Base-by-base conservation (phyloP, 1,284 basidiomycete species). In the Cutaneotrichosporon mucoides region DNA sequence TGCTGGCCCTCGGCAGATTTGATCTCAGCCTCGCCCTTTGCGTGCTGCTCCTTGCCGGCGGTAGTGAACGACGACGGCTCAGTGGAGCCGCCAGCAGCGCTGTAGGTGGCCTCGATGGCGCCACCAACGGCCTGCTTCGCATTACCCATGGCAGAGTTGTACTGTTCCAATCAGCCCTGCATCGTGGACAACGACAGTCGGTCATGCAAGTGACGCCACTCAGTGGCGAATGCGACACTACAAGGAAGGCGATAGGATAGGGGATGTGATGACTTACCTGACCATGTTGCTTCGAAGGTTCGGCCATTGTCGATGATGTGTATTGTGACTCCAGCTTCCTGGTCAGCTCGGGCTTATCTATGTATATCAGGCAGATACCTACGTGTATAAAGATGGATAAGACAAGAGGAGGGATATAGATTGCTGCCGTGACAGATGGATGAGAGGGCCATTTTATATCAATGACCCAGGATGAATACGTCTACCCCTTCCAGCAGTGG, bases 201-300 rank as follows among this genome's bases (percentile, higher is more conserved):
- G 24, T 24, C 24, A 24, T 24, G 24, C 24, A 24, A 24, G 24
- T 24, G 24, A 24, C 24, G 24, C 24, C 24, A 24, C 24, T 24
- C 24, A 24, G 24, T 24, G 24, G 24, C 24, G 24, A 24, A 24
- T 24, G 24, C 24, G 24, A 24, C 24, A 24, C 24, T 24, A 24
- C 24, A 24, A 24, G 24, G 24, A 24, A 24, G 24, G 24, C 24
- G 24, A 24, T 24, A 24, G 24, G 24, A 24, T 24, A 24, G 24
- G 24, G 24, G 24, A 24, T 24, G 24, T 24, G 24, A 24, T 24
- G 24, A 24, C 24, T 59, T 38, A 73, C 73, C 74, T 88, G 84
- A 64, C 86, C 88, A 68, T 82, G 79, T 65, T 79, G 68, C 80
- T 89, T 88, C 80, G 82, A 85, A 56, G 79, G 77, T 52, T 78